Percentiles rank a stretch among this genome's conserved stretches.
phyloP scores from a whole-genome alignment of 106 monocot species.

The Dioscorea zingiberensis region DNA sequence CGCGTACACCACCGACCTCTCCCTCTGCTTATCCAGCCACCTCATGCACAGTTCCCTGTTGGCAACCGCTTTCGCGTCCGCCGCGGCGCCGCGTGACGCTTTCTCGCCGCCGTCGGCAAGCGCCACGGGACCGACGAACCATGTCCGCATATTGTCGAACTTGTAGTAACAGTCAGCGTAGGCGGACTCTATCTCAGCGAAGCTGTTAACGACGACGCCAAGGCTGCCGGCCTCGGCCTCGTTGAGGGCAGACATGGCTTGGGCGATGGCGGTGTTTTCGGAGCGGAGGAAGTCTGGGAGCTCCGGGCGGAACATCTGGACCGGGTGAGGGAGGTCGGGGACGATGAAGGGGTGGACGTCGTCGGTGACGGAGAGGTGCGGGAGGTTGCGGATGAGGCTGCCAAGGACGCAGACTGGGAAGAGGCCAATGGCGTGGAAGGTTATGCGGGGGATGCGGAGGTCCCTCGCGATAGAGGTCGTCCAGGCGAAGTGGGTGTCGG shows the following conservation, averaged over 20 bases:
- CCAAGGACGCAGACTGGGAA: constrained; percentile 8
- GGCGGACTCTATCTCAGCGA: constrained; percentile 8
- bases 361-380: background rate
- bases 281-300: constrained; percentile 9
- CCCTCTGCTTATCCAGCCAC: background rate
- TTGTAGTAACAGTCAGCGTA: constrained; percentile 5
- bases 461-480: background rate
- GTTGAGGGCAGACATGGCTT: background rate
- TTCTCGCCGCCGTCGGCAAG: background rate
- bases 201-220: constrained; percentile 7
- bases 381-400: background rate
- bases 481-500: constrained; percentile 13
- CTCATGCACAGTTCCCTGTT: background rate
- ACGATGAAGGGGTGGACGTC: constrained; percentile 10
- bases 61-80: background rate
- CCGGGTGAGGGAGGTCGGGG: constrained; percentile 4
- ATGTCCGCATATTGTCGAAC: background rate
- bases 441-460: constrained; percentile 9
- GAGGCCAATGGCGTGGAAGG: background rate
- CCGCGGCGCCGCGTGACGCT: background rate
- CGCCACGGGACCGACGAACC: constrained; percentile 12
- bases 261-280: background rate
- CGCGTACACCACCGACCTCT: constrained; percentile 2
- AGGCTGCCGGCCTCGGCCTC: background rate
- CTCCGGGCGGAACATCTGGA: background rate